Conservation (phyloP, 2,329 filamentous ascomycete genomes). For the Botrytis galanthina region DNA sequence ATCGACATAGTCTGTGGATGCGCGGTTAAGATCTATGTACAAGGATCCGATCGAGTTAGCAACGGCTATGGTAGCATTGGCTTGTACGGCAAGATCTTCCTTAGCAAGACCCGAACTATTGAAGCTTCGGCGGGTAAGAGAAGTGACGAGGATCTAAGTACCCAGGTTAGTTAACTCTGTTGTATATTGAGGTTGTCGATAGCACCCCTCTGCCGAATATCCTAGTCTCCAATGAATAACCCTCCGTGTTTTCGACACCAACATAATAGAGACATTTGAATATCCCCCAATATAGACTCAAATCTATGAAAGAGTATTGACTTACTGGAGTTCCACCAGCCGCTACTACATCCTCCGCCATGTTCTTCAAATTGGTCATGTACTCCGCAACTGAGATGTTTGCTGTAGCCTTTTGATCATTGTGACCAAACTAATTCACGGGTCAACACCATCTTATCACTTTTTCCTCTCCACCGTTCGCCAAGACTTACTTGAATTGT, state of each 20-base stretch:
- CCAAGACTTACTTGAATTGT: conserved; percentile 45
- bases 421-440: conserved; percentile 47
- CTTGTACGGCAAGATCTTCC: conserved; percentile 43
- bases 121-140: conserved; percentile 47
- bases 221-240: not conserved
- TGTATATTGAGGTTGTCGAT: not conserved
- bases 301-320: not conserved
- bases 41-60: conserved; percentile 38
- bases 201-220: not conserved
- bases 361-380: conserved; percentile 44
- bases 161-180: not conserved
- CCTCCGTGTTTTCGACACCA: not conserved
- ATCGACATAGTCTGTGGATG: conserved; percentile 46
- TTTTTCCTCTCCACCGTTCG: not conserved
- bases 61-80: conserved; percentile 42
- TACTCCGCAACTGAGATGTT: conserved; percentile 44
- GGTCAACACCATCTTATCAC: not conserved
- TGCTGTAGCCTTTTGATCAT: conserved; percentile 48
- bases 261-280: not conserved
- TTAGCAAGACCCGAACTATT: conserved; percentile 41
- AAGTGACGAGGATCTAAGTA: conserved; percentile 49
- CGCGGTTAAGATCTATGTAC: conserved; percentile 47
- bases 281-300: not conserved
- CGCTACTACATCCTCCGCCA: conserved; percentile 35
- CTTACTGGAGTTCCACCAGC: conserved; percentile 37